These are phyloP conservation scores for Nymphaea colorata DNA, from an alignment of 164 flowering plant genomes.

Conservation along the genomic window DNA sequence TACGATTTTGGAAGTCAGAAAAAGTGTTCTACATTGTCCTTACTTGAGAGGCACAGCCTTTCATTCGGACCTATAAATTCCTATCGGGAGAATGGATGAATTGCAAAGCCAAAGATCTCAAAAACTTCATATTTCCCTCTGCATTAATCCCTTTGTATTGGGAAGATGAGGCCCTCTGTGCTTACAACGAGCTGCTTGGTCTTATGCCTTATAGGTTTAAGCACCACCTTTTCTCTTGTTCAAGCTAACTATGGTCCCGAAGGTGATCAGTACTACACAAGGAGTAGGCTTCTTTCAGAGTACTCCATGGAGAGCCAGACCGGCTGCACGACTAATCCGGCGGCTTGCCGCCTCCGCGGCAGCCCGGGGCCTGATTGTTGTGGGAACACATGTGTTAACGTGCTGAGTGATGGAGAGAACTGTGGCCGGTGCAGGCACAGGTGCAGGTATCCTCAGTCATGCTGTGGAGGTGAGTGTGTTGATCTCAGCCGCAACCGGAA, in stretches of 20 bases:
- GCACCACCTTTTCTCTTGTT: not conserved
- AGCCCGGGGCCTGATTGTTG: slow-evolving; percentile 12
- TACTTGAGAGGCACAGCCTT: not conserved
- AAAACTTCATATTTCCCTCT: not conserved
- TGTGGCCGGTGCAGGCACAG: slow-evolving; percentile 17
- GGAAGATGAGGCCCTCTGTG: not conserved
- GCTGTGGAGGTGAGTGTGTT: slow-evolving; percentile 14
- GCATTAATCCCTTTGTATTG: not conserved
- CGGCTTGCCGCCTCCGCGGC: slow-evolving; percentile 9
- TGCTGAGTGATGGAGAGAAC: slow-evolving; percentile 7
- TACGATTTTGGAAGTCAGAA: no score
- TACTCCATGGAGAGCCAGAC: not conserved
- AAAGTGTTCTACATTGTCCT: no score
- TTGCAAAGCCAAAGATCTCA: not conserved
- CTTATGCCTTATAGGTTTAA: not conserved
- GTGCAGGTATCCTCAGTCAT: slow-evolving; percentile 11
- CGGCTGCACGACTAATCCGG: slow-evolving; percentile 8
- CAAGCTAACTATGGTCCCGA: not conserved
- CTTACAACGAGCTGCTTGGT: not conserved
- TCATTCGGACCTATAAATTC: not conserved
- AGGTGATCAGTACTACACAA: no score
- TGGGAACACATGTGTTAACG: slow-evolving; percentile 13
- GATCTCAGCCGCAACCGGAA: slow-evolving; percentile 6
- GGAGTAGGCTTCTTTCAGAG: not conserved
- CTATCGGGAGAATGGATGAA: not conserved